Conservation (phyloP, 495 filamentous ascomycete genomes). For the Tuber melanosporum region DNA sequence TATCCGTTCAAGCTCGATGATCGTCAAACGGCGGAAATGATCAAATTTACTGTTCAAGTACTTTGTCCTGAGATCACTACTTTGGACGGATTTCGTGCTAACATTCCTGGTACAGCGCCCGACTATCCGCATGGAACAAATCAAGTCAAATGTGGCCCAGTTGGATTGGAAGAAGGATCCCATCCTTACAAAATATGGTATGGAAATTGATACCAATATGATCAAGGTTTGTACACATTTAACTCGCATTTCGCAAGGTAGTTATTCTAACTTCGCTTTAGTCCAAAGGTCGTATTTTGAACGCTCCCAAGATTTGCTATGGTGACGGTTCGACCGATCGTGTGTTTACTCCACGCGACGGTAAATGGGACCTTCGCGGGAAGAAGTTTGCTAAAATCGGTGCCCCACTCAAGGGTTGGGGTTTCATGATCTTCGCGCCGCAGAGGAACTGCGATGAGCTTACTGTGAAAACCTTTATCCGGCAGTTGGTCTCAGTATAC, state of each 20-base stretch:
- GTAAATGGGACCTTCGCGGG: slow-evolving; percentile 80
- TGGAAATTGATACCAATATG: slow-evolving; percentile 59
- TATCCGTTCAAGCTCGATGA: slow-evolving; percentile 70
- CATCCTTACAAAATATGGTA: slow-evolving; percentile 59
- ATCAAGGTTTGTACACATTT: slow-evolving; percentile 44
- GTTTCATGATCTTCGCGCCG: slow-evolving; percentile 52
- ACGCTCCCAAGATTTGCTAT: slow-evolving; percentile 63
- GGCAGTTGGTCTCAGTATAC: slow-evolving; percentile 57
- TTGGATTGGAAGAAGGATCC: slow-evolving; percentile 61
- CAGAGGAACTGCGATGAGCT: slow-evolving; percentile 38
- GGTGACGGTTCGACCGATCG: slow-evolving; percentile 41
- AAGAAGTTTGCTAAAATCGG: slow-evolving; percentile 64
- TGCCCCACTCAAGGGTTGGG: slow-evolving; percentile 61
- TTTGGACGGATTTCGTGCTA: slow-evolving; percentile 65
- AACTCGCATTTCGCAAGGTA: not conserved
- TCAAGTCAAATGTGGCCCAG: slow-evolving; percentile 58
- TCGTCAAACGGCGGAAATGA: slow-evolving; percentile 70
- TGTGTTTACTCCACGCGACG: slow-evolving; percentile 42
- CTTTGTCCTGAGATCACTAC: too few relatives aligned
- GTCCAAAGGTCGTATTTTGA: slow-evolving; percentile 64
- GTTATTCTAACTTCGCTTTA: slow-evolving; percentile 28
- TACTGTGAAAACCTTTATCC: slow-evolving; percentile 53
- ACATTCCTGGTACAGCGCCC: slow-evolving; percentile 67
- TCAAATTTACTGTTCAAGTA: slow-evolving; percentile 65
- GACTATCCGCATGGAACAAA: slow-evolving; percentile 53